A percentile compares a stretch with the other conserved stretches of the same genome.
phyloP scores from a whole-genome alignment of 2,329 filamentous ascomycete species.

The Penicillium oxalicum region DNA sequence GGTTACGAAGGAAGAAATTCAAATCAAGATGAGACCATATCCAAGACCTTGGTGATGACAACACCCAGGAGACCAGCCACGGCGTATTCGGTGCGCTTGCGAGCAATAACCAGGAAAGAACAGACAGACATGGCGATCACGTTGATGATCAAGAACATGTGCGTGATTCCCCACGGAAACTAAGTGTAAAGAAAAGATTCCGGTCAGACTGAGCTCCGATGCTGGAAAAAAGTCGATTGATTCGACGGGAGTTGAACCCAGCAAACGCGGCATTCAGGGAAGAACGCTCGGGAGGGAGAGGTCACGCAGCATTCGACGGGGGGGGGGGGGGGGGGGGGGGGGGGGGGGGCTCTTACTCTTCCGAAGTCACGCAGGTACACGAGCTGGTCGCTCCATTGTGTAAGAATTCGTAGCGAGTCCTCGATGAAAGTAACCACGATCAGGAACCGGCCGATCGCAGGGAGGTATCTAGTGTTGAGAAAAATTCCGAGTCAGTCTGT shows the following conservation, averaged over 20 bases:
- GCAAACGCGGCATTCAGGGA: not conserved
- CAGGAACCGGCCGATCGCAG: conserved; percentile 90
- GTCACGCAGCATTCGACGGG: conserved; percentile 1
- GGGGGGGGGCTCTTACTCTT: conserved; percentile 61
- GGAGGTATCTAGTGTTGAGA: conserved; percentile 64
- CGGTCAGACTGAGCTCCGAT: conserved; percentile 9
- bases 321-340: conserved; percentile 11
- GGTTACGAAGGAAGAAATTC: conserved; percentile 99
- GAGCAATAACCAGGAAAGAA: conserved; percentile 79
- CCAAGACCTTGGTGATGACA: conserved; percentile 91
- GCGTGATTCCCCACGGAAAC: conserved; percentile 80
- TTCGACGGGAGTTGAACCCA: not conserved
- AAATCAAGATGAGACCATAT: conserved; percentile 95
- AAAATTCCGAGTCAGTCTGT: conserved; percentile 27
- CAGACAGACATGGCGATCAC: conserved; percentile 80
- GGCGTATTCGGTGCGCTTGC: conserved; percentile 89
- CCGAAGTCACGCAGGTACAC: conserved; percentile 87
- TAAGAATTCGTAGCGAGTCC: conserved; percentile 91
- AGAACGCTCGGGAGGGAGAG: conserved; percentile 2
- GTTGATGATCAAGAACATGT: conserved; percentile 87
- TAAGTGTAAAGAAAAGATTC: conserved; percentile 36
- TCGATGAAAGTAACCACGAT: conserved; percentile 98
- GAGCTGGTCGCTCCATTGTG: conserved; percentile 95
- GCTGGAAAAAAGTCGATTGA: not conserved
- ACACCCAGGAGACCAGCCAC: conserved; percentile 85